These are phyloP conservation scores for Pseudozyma tsukubaensis DNA, from an alignment of 1,284 basidiomycete species.

Conservation along the genomic window DNA sequence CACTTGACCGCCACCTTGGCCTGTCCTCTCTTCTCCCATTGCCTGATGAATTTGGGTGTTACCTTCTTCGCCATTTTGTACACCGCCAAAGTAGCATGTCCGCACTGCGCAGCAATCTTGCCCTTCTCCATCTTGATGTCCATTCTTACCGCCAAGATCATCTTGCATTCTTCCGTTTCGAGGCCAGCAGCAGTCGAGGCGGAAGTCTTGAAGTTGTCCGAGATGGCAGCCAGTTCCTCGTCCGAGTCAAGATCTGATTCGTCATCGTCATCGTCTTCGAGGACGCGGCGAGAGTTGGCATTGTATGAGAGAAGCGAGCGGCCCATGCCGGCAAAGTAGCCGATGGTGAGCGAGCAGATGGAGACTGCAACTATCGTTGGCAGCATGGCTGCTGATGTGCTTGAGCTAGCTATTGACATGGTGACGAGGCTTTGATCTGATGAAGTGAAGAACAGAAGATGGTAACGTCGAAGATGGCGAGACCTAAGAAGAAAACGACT, in stretches of 20 bases:
- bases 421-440: neutral
- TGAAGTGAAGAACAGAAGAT: neutral
- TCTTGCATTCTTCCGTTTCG: slow-evolving; percentile 63
- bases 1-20: slow-evolving; percentile 68
- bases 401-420: slow-evolving; percentile 29
- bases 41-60: slow-evolving; percentile 52
- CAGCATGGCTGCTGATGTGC: slow-evolving; percentile 20
- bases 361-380: slow-evolving; percentile 45
- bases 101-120: slow-evolving; percentile 68
- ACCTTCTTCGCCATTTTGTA: slow-evolving; percentile 56
- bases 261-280: slow-evolving; percentile 18
- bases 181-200: slow-evolving; percentile 9
- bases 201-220: slow-evolving; percentile 21
- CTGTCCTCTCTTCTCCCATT: slow-evolving; percentile 61
- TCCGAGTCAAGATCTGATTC: slow-evolving; percentile 42
- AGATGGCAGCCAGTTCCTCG: slow-evolving; percentile 28
- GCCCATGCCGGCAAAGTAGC: slow-evolving; percentile 59
- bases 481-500: slow-evolving; percentile 6
- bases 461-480: neutral
- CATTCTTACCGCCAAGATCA: slow-evolving; percentile 64
- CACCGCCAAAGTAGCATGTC: slow-evolving; percentile 64
- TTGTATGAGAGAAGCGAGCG: slow-evolving; percentile 56
- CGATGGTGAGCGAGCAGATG: slow-evolving; percentile 56
- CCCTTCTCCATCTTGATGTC: slow-evolving; percentile 69
- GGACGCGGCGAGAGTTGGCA: slow-evolving; percentile 26